Conservation (phyloP, 2,329 filamentous ascomycete species). For the Fusarium setosum region DNA sequence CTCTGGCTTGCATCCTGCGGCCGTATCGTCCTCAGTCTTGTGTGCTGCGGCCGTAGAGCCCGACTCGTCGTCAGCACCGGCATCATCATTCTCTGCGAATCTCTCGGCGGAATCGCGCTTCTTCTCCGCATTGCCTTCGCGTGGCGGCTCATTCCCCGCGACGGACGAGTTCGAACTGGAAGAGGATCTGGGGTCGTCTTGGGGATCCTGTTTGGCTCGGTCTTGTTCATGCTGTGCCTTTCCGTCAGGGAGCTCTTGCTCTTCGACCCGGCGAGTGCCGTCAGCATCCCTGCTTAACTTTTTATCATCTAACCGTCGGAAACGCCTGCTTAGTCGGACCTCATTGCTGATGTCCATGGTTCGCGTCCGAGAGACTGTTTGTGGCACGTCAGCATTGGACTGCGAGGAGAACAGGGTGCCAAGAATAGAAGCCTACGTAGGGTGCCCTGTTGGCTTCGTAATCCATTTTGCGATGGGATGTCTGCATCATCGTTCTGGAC, state of each 20-base stretch:
- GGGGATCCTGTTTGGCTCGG: slow-evolving; percentile 6
- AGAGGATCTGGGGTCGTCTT: neutral
- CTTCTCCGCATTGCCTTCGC: slow-evolving; percentile 8
- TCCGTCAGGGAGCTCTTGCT: neutral
- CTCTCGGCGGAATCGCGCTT: slow-evolving; percentile 8
- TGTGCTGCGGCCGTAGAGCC: neutral
- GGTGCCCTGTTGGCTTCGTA: slow-evolving; percentile 23
- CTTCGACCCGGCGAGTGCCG: slow-evolving; percentile 7
- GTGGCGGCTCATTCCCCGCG: slow-evolving; percentile 3
- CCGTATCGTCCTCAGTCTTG: neutral
- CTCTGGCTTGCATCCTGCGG: neutral
- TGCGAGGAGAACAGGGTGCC: neutral
- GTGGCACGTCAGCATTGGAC: slow-evolving; percentile 3
- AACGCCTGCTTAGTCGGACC: slow-evolving; percentile 49
- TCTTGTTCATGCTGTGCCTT: slow-evolving; percentile 6
- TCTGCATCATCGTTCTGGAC: neutral
- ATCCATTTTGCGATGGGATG: neutral
- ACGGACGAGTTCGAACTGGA: slow-evolving; percentile 5
- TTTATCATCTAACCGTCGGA: slow-evolving; percentile 19
- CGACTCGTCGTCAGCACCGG: neutral
- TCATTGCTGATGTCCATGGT: slow-evolving; percentile 34
- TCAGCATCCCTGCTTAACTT: neutral
- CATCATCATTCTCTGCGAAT: slow-evolving; percentile 1
- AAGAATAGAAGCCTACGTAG: slow-evolving; percentile 17
- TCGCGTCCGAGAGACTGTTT: slow-evolving; percentile 33